Evolutionary conservation across 805 yeast genomes (phyloP), one percentile per base, ranked within the genome.

Genomic region (Yamadazyma laniorum): DNA sequence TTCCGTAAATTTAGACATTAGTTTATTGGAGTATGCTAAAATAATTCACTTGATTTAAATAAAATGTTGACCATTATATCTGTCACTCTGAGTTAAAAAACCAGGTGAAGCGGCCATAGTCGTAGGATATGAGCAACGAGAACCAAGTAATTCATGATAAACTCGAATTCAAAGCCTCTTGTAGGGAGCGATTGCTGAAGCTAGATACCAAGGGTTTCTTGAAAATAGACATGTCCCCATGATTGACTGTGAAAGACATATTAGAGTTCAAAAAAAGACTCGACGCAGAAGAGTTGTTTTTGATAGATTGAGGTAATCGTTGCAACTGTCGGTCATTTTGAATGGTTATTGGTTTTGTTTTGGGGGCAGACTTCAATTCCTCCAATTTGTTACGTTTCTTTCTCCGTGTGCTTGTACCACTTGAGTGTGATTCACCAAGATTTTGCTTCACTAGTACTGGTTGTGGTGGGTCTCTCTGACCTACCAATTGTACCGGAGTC

Each of bases 131-230:
- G n/a, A n/a, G n/a, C n/a, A n/a, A n/a, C n/a, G n/a, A n/a, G n/a
- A n/a, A n/a, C n/a, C n/a, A n/a, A n/a, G n/a, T n/a, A n/a, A n/a
- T 30, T 5, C 19, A 36, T n/a, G 40, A 18, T 25, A 44, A 37
- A 37, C 52, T 52, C 27, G 37, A 56, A 31, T 48, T 36, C 21
- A 74, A 53, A 2, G 80, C 80, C 27, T 74, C 79, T 40, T 65
- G 52, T 14, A 74, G 50, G 1, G 76, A 72, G n/a, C 66, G 61
- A 46, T 66, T 75, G 42, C 77, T 74, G 19, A 75, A 65, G 31
- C 69, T 58, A 9, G 70, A 56, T 11, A 62, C 46, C 6, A 63
- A 40, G 5, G 69, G 67, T 26, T 50, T 57, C 35, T 59, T 58
- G 41, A 66, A 58, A 4, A 40, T 54, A 1, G 73, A 63, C 3